A percentile compares a stretch with the other conserved stretches of the same genome.
phyloP scores from a whole-genome alignment of 108 stramenopile species.

The Stephanodiscus triporus region DNA sequence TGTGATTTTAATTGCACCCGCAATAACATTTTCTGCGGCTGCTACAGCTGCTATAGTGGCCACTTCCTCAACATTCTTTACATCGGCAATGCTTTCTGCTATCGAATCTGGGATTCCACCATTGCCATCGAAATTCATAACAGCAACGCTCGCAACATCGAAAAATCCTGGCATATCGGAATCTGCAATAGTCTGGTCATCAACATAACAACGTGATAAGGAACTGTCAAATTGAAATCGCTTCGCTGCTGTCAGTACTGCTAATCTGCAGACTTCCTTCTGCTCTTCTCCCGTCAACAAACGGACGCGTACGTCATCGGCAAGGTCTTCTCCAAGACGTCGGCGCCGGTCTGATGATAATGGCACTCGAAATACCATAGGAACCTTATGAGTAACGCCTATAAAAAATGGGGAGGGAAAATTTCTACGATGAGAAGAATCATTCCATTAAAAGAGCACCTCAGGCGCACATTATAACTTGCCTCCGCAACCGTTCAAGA shows the following conservation, averaged over 20 bases:
- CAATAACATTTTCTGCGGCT: constrained; percentile 27
- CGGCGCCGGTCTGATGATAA: too few species aligned
- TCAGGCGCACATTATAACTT: not conserved
- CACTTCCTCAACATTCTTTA: constrained; percentile 14
- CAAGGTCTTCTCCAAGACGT: too few species aligned
- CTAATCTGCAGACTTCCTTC: constrained; percentile 35
- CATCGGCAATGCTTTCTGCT: not conserved
- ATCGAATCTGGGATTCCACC: constrained; percentile 10
- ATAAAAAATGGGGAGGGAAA: not conserved
- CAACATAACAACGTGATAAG: constrained; percentile 37
- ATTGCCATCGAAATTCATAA: constrained; percentile 32
- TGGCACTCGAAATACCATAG: constrained; percentile 3
- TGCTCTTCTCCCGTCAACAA: constrained; percentile 44
- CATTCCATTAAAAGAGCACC: not conserved
- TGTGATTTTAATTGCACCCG: constrained; percentile 13
- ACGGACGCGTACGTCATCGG: too few species aligned
- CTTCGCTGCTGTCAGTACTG: constrained; percentile 10
- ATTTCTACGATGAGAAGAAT: not conserved
- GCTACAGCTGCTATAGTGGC: constrained; percentile 14
- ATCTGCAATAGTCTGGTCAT: constrained; percentile 17
- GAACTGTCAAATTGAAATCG: constrained; percentile 10
- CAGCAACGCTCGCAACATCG: constrained; percentile 14
- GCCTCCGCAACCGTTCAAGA: constrained; percentile 30
- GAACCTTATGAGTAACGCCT: not conserved
- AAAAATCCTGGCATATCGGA: constrained; percentile 15